Evolutionary conservation across 306 rosid species (phyloP).

Genomic region (Gynostemma pentaphyllum): DNA sequence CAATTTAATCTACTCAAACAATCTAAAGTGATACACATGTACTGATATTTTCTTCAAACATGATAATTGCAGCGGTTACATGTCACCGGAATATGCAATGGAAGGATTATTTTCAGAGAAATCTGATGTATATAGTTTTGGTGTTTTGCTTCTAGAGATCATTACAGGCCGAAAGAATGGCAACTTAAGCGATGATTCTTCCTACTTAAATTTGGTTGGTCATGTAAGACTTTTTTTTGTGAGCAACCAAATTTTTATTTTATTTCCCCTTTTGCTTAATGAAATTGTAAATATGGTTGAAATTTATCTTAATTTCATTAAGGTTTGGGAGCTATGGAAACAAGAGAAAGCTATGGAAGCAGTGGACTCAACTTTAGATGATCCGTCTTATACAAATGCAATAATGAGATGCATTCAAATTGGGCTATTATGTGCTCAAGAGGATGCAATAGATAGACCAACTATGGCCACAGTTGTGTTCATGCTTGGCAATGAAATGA

Average conservation of each 20-base stretch:
- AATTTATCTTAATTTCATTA: not conserved
- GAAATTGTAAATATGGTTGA: not conserved
- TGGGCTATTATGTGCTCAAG: slow-evolving; percentile 58
- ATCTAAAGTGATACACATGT: no score
- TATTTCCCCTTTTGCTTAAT: not conserved
- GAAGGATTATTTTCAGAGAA: no score
- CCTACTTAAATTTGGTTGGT: slow-evolving; percentile 37
- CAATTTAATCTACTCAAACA: no score
- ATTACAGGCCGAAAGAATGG: slow-evolving; percentile 48
- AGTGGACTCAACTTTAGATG: slow-evolving; percentile 26
- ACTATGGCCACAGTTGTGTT: slow-evolving; percentile 46
- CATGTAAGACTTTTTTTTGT: slow-evolving; percentile 40
- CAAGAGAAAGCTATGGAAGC: slow-evolving; percentile 24
- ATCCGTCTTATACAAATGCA: slow-evolving; percentile 16
- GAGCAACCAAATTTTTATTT: no score
- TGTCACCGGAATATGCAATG: slow-evolving; percentile 63
- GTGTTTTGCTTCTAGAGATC: slow-evolving; percentile 46
- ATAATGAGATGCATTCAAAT: slow-evolving; percentile 48
- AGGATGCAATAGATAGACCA: slow-evolving; percentile 43
- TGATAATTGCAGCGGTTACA: slow-evolving; percentile 31
- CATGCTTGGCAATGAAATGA: slow-evolving; percentile 39
- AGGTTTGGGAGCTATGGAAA: slow-evolving; percentile 60
- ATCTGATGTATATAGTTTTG: slow-evolving; percentile 47
- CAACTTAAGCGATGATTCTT: slow-evolving; percentile 13
- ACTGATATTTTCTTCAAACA: no score